Evolutionary conservation across 306 rosid genomes (phyloP).

Genomic region (Quillaja saponaria): DNA sequence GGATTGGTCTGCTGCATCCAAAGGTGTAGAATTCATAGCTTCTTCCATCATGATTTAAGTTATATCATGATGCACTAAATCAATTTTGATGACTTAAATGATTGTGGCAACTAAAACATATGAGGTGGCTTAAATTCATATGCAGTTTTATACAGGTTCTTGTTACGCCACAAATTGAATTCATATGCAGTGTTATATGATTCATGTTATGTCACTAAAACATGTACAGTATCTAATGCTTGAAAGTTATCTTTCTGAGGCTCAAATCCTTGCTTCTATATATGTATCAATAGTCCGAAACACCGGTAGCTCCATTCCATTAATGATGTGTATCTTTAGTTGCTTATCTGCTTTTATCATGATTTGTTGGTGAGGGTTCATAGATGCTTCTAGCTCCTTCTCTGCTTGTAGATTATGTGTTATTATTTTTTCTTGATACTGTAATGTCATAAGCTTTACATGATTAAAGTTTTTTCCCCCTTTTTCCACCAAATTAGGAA

Average conservation of each 20-base stretch:
- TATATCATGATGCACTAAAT: background rate
- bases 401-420: background rate
- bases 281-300: background rate
- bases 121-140: too few species aligned
- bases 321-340: too few species aligned
- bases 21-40: conserved; percentile 49
- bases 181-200: background rate
- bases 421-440: background rate
- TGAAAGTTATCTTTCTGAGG: background rate
- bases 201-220: background rate
- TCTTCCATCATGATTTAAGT: background rate
- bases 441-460: background rate
- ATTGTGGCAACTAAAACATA: too few species aligned
- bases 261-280: background rate
- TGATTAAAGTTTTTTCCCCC: conserved; percentile 14
- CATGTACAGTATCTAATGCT: background rate
- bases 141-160: too few species aligned
- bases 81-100: too few species aligned
- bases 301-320: background rate
- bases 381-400: background rate
- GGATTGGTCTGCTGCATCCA: conserved; percentile 61
- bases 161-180: too few species aligned
- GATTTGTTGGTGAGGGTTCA: too few species aligned
- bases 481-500: conserved; percentile 47
- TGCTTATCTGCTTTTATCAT: too few species aligned